These are phyloP conservation scores for Aspergillus sp. DNA, from an alignment of 2,329 filamentous ascomycete species.

Conservation along the genomic window DNA sequence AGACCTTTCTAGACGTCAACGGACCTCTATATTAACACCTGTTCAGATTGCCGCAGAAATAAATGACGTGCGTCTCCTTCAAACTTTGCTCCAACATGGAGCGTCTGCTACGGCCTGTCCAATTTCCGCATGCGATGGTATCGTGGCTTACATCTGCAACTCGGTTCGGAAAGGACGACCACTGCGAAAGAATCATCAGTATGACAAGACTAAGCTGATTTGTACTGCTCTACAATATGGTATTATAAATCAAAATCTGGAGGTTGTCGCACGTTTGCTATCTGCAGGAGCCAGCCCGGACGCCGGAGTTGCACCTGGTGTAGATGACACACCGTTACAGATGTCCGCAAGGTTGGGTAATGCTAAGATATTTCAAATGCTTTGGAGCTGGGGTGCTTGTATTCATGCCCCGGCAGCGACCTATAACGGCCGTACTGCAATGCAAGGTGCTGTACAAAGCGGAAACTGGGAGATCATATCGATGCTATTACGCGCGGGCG, in stretches of 20 bases:
- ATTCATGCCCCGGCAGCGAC: neutral
- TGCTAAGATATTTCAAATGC: neutral
- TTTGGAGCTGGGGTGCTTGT: neutral
- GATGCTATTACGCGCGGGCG: fast-evolving
- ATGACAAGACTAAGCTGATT: no score
- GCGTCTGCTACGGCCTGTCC: no score
- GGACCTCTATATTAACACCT: neutral
- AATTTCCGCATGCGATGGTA: no score
- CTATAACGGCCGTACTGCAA: neutral
- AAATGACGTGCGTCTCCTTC: no score
- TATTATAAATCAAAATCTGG: neutral
- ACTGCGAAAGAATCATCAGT: no score
- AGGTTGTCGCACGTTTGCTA: neutral
- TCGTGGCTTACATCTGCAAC: no score
- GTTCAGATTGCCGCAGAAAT: neutral
- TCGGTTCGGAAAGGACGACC: no score
- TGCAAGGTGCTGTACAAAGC: neutral
- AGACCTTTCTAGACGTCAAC: no score
- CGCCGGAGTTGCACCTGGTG: neutral
- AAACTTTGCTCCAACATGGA: no score
- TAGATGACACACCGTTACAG: neutral
- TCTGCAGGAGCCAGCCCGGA: neutral
- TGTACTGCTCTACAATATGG: neutral
- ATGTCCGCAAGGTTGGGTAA: neutral
- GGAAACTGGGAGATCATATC: neutral